Evolutionary conservation across 2,329 filamentous ascomycete species (phyloP), one percentile per base, ranked within the genome.

Genomic region (Diaporthe capsici): DNA sequence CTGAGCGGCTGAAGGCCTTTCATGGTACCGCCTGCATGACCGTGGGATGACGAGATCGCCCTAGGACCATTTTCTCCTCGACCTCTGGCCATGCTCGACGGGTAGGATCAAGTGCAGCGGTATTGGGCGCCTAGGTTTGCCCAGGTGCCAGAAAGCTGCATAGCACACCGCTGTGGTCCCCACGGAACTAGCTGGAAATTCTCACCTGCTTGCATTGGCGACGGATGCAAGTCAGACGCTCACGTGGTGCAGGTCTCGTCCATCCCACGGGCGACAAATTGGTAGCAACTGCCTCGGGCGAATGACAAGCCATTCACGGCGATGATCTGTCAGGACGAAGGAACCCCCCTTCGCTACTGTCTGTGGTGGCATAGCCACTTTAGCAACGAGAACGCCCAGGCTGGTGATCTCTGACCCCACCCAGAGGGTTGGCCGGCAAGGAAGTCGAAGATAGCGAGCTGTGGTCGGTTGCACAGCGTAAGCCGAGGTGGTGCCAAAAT

Each of bases 401-500:
- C 49, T 55, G 65, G 47, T 51, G 34, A 70, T 42, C 49, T 55
- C 37, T 55, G 65, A 55, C 65, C 65, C 65, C 65, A 70, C 65
- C 47, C 20, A n/a, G n/a, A 72, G 57, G 58, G 15, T 31, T 73
- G 25, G 34, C 34, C 58, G 42, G 34, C 49, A 42, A 55, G 58
- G 42, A 53, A 20, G 17, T 57, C 58, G 37, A 65, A 55, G 58
- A 73, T 55, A 63, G 71, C 71, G 47, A 73, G 25, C 31, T 55
- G 39, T 55, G 49, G 58, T n/a, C 58, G 71, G 71, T 72, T n/a
- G 71, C 71, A 72, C 71, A 42, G 58, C 71, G 58, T 55, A 44
- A 65, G 57, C 71, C 71, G 51, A 65, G 71, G 58, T 65, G 71
- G 37, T 65, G 70, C 71, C 71, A 51, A 65, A 73, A 65, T 55